Percentiles rank a stretch among this genome's conserved stretches.
Conservation (phyloP, 768 basidiomycete species). For the Boletus speciosus region DNA sequence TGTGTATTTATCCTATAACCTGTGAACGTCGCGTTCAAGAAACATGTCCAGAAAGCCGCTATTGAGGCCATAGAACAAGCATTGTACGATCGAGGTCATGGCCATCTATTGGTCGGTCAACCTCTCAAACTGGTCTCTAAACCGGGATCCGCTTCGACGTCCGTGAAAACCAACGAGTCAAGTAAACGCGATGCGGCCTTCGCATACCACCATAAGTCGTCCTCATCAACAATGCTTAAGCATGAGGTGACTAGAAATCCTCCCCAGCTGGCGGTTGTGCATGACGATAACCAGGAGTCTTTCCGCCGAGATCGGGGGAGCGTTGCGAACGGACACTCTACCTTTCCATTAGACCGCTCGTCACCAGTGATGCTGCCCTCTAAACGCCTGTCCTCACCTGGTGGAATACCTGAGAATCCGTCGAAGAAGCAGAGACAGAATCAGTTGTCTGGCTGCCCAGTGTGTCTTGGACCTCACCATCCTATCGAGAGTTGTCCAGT, state of each 20-base stretch:
- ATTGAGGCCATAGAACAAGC: slow-evolving; percentile 68
- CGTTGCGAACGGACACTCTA: not conserved
- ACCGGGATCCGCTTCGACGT: slow-evolving; percentile 13
- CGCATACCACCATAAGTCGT: not conserved
- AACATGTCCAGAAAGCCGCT: slow-evolving; percentile 50
- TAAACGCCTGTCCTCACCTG: slow-evolving; percentile 38
- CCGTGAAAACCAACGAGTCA: slow-evolving; percentile 10
- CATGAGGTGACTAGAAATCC: not conserved
- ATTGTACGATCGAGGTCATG: slow-evolving; percentile 52
- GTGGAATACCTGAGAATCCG: slow-evolving; percentile 19
- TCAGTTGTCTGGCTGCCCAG: slow-evolving; percentile 34
- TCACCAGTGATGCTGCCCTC: slow-evolving; percentile 19
- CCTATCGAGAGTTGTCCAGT: slow-evolving; percentile 53
- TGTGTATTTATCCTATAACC: slow-evolving; percentile 31
- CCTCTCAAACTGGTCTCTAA: slow-evolving; percentile 54
- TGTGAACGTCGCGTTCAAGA: slow-evolving; percentile 3
- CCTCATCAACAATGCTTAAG: slow-evolving; percentile 1
- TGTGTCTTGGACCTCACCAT: slow-evolving; percentile 50
- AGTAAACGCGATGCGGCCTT: not conserved
- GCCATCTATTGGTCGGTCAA: slow-evolving; percentile 57
- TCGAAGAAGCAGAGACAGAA: slow-evolving; percentile 39
- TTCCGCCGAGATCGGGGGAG: not conserved
- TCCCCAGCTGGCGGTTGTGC: not conserved
- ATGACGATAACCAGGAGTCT: not conserved
- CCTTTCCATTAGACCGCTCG: not conserved